Percentiles rank a stretch among this genome's conserved stretches.
These are phyloP conservation scores for Inga leiocalycina DNA, from an alignment of 306 rosid genomes.

Conservation along the genomic window DNA sequence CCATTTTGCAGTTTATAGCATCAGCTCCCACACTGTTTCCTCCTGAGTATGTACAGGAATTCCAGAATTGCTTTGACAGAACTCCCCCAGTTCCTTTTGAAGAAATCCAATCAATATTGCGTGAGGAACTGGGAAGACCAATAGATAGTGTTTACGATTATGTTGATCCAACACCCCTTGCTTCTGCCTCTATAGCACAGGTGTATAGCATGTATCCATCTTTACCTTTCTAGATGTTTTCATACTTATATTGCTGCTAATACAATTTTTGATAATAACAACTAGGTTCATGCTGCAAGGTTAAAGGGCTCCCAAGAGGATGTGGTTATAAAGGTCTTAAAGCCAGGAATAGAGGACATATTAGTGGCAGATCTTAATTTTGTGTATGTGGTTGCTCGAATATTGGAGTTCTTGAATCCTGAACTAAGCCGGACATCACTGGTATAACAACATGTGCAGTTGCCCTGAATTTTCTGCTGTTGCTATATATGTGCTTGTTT, in stretches of 20 bases:
- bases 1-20: slow-evolving; percentile 73
- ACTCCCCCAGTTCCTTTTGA: slow-evolving; percentile 85
- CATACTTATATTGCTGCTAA: slow-evolving; percentile 11
- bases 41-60: slow-evolving; percentile 90
- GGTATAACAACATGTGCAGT: slow-evolving; percentile 47
- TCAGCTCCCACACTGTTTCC: slow-evolving; percentile 95
- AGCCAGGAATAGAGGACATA: slow-evolving; percentile 94
- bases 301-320: slow-evolving; percentile 87
- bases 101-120: slow-evolving; percentile 70
- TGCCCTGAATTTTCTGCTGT: slow-evolving; percentile 18
- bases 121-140: slow-evolving; percentile 77
- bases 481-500: slow-evolving; percentile 13
- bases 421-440: slow-evolving; percentile 86
- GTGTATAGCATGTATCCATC: slow-evolving; percentile 38
- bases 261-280: slow-evolving; percentile 32
- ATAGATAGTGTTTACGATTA: slow-evolving; percentile 85
- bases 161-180: slow-evolving; percentile 82
- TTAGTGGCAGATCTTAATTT: slow-evolving; percentile 96
- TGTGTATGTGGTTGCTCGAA: slow-evolving; percentile 80
- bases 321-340: slow-evolving; percentile 94
- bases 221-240: slow-evolving; percentile 20
- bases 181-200: slow-evolving; percentile 98
- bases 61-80: slow-evolving; percentile 94
- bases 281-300: slow-evolving; percentile 93
- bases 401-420: slow-evolving; percentile 94